phyloP scores from a whole-genome alignment of 768 basidiomycete species.

The Mycena haematopus region DNA sequence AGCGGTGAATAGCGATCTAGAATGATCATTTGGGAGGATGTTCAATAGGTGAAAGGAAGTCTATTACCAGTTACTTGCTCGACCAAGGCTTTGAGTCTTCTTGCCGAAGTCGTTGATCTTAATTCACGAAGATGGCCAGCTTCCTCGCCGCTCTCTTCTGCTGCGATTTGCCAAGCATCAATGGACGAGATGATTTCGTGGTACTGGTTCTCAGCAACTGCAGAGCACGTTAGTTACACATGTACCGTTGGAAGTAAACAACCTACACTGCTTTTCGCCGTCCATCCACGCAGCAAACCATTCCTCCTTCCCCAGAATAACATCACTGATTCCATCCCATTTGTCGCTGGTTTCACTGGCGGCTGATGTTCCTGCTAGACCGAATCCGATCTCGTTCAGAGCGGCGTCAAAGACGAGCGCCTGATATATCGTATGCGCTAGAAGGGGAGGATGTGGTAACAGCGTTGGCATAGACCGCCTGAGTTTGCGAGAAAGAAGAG shows the following conservation, averaged over 20 bases:
- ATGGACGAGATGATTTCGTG: constrained; percentile 78
- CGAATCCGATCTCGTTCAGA: constrained; percentile 77
- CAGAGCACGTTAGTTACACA: constrained; percentile 18
- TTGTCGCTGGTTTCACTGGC: constrained; percentile 34
- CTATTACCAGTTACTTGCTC: constrained; percentile 88
- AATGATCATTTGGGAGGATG: background rate
- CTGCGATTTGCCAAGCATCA: constrained; percentile 87
- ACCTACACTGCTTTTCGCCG: constrained; percentile 88
- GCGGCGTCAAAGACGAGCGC: constrained; percentile 86
- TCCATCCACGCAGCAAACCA: constrained; percentile 94
- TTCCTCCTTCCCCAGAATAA: constrained; percentile 80
- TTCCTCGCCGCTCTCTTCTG: constrained; percentile 61
- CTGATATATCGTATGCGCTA: constrained; percentile 97
- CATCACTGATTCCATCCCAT: constrained; percentile 83
- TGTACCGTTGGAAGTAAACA: background rate
- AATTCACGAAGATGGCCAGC: constrained; percentile 50
- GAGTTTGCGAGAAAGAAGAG: constrained; percentile 78
- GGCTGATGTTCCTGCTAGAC: constrained; percentile 58
- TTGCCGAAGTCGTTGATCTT: constrained; percentile 82
- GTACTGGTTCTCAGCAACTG: constrained; percentile 91
- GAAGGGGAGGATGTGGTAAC: constrained; percentile 77
- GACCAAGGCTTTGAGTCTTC: constrained; percentile 82
- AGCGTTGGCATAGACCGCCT: constrained; percentile 75
- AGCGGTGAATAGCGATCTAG: constrained; percentile 91
- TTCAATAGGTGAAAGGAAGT: constrained; percentile 3